Conservation (phyloP, 2,329 filamentous ascomycete genomes). For the Chrysosporium queenslandicum region DNA sequence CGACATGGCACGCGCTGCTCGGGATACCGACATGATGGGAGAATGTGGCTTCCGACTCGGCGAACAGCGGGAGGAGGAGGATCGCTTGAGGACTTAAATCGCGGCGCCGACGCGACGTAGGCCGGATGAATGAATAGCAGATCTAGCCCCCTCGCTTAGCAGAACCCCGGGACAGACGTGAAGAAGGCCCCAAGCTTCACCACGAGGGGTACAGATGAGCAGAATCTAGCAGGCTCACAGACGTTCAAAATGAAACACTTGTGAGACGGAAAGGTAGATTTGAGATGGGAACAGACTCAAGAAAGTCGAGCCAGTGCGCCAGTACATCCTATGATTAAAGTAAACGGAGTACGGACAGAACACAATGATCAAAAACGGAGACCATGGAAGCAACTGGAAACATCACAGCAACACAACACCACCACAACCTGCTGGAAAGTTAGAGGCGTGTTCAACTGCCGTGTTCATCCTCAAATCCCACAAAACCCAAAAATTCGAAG, state of each 20-base stretch:
- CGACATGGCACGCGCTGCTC: neutral
- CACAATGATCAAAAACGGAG: too few species aligned
- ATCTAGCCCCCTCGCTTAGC: too few species aligned
- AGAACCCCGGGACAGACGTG: neutral
- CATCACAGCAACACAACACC: neutral
- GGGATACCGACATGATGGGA: neutral
- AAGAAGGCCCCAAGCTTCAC: neutral
- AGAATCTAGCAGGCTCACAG: neutral
- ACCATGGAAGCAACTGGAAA: neutral
- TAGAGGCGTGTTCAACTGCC: too few species aligned
- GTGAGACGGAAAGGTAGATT: conserved; percentile 1
- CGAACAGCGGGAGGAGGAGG: neutral
- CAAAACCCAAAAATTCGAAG: conserved; percentile 2
- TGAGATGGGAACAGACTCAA: neutral
- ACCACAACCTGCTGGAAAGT: too few species aligned
- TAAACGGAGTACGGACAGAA: too few species aligned
- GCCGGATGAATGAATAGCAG: too few species aligned
- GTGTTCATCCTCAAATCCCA: neutral
- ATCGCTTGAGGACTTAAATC: neutral
- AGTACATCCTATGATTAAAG: neutral
- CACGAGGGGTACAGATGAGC: neutral
- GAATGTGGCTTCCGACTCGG: neutral
- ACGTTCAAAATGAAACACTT: conserved; percentile 1
- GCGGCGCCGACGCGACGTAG: too few species aligned
- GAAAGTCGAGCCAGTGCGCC: neutral